Percentiles rank a stretch among this genome's conserved stretches.
phyloP scores from a whole-genome alignment of 2,329 filamentous ascomycete genomes.

The Allantophomopsis lycopodina region DNA sequence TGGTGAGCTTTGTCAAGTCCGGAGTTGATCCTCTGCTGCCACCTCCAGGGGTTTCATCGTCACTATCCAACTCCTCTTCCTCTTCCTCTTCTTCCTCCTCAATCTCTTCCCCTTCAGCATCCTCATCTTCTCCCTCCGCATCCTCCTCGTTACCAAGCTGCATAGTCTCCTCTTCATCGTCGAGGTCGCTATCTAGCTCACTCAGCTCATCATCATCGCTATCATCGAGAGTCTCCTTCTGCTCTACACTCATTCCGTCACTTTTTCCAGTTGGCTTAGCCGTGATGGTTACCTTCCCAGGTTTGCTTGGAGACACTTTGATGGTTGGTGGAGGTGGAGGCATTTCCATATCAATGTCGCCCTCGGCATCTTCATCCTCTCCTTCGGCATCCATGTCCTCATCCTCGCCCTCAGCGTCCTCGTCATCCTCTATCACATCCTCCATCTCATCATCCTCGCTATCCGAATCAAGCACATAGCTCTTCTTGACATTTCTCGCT shows the following conservation, averaged over 20 bases:
- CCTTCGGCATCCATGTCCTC: slow-evolving; percentile 26
- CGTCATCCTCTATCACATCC: slow-evolving; percentile 15
- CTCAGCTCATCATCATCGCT: slow-evolving; percentile 21
- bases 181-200: slow-evolving; percentile 17
- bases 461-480: slow-evolving; percentile 26
- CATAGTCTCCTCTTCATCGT: slow-evolving; percentile 29
- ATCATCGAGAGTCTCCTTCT: slow-evolving; percentile 14
- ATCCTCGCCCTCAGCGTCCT: slow-evolving; percentile 21
- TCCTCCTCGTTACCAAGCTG: slow-evolving; percentile 23
- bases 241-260: slow-evolving; percentile 13
- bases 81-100: slow-evolving; percentile 23
- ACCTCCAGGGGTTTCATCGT: slow-evolving; percentile 26
- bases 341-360: slow-evolving; percentile 17
- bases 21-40: slow-evolving; percentile 42
- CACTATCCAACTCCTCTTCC: slow-evolving; percentile 14
- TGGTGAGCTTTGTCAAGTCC: slow-evolving; percentile 53
- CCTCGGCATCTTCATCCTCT: slow-evolving; percentile 19
- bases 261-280: slow-evolving; percentile 11
- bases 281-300: slow-evolving; percentile 11
- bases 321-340: slow-evolving; percentile 15
- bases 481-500: slow-evolving; percentile 17
- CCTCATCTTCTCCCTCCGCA: slow-evolving; percentile 31
- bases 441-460: slow-evolving; percentile 11
- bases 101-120: slow-evolving; percentile 21
- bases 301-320: slow-evolving; percentile 15